phyloP scores from a whole-genome alignment of 2,329 filamentous ascomycete genomes.

The Epichloe brachyelytri region DNA sequence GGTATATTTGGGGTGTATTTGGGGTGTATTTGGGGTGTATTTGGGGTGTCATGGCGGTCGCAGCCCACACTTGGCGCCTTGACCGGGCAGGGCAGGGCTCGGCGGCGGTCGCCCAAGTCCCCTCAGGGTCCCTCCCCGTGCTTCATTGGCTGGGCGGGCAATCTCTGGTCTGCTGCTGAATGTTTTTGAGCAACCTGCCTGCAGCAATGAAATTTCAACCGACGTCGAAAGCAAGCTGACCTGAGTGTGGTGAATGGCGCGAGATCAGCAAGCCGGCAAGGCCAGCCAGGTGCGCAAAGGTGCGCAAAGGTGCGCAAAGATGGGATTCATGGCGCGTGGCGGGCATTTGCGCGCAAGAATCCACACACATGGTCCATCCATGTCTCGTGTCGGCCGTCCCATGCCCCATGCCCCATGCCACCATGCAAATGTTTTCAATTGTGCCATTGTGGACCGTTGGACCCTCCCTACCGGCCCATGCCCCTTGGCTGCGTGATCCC shows the following conservation, averaged over 20 bases:
- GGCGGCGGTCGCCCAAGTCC: neutral
- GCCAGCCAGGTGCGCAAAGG: neutral
- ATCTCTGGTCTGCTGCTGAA: neutral
- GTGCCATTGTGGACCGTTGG: neutral
- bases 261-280: neutral
- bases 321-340: neutral
- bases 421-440: slow-evolving; percentile 1
- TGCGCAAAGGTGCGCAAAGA: neutral
- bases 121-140: neutral
- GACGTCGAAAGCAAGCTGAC: too few species aligned
- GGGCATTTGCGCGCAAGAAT: neutral
- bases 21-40: neutral
- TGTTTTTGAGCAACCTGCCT: neutral
- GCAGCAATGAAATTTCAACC: too few species aligned
- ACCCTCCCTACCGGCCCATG: neutral
- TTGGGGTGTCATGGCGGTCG: neutral
- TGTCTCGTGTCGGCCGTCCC: neutral
- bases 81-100: neutral
- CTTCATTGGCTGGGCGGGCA: neutral
- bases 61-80: neutral
- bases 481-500: slow-evolving; percentile 2
- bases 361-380: slow-evolving; percentile 1
- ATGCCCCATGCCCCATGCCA: neutral
- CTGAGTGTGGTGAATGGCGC: neutral
- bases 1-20: neutral